These are phyloP conservation scores for Scedosporium minutisporum DNA, from an alignment of 2,329 filamentous ascomycete species.

Conservation along the genomic window DNA sequence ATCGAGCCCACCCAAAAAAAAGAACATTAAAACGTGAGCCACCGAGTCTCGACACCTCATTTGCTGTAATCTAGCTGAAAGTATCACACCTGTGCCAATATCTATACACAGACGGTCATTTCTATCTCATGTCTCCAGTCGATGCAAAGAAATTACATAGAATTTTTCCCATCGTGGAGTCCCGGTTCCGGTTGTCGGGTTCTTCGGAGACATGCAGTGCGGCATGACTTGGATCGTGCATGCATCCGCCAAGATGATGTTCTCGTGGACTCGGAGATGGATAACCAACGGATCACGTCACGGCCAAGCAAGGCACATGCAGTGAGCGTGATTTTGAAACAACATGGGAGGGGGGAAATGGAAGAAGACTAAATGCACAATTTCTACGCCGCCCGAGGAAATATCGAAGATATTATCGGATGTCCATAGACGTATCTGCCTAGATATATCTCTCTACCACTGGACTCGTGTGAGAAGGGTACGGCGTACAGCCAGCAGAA, in stretches of 20 bases:
- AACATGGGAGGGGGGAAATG: neutral
- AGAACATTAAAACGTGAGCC: neutral
- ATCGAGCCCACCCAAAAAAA: neutral
- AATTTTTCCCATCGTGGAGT: too few species aligned
- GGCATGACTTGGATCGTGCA: neutral
- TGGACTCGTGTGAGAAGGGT: too few species aligned
- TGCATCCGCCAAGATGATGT: neutral
- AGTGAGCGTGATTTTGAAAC: too few species aligned
- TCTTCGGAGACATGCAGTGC: neutral
- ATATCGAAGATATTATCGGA: neutral
- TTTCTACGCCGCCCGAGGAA: too few species aligned
- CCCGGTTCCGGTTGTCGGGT: neutral
- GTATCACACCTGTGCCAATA: neutral
- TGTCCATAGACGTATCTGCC: neutral
- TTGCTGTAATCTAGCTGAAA: neutral
- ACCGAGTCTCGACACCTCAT: neutral
- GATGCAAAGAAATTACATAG: too few species aligned
- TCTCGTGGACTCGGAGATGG: too few species aligned
- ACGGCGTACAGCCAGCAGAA: too few species aligned
- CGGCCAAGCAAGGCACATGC: too few species aligned
- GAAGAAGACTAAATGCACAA: neutral
- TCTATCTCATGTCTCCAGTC: too few species aligned
- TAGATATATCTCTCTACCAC: neutral
- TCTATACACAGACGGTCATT: too few species aligned
- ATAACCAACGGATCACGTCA: too few species aligned